Evolutionary conservation across 306 rosid genomes (phyloP).

Genomic region (Rosa multiflora): DNA sequence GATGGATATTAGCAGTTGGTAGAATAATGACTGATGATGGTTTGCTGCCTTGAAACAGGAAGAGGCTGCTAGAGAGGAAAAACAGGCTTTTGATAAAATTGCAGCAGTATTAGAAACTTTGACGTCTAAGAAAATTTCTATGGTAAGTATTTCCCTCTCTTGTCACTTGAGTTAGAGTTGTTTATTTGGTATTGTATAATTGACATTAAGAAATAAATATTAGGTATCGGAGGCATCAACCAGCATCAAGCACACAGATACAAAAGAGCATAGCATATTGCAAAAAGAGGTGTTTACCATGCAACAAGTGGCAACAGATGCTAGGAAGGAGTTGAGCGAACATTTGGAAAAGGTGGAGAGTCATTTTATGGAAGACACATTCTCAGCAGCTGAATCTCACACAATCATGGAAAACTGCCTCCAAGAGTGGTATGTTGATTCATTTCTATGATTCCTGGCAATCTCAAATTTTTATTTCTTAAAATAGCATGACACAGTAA

Average conservation of each 20-base stretch:
- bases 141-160: conserved; percentile 38
- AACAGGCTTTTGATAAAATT: conserved; percentile 60
- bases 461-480: neutral
- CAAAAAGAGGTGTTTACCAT: conserved; percentile 54
- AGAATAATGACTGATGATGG: conserved; percentile 18
- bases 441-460: neutral
- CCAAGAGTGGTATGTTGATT: conserved; percentile 61
- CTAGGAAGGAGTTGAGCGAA: conserved; percentile 44
- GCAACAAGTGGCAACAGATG: conserved; percentile 59
- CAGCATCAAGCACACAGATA: conserved; percentile 44
- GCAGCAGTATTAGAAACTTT: conserved; percentile 54
- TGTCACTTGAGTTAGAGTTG: conserved; percentile 3
- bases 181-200: neutral
- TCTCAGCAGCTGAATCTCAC: conserved; percentile 44
- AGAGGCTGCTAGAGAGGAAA: conserved; percentile 68
- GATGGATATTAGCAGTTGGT: neutral
- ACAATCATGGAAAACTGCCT: conserved; percentile 51
- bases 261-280: conserved; percentile 50
- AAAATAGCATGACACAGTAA: neutral
- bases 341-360: conserved; percentile 47
- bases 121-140: conserved; percentile 62
- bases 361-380: conserved; percentile 47
- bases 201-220: conserved; percentile 28
- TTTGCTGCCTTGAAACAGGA: conserved; percentile 55
- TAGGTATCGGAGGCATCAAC: conserved; percentile 78